Evolutionary conservation across 1,284 basidiomycete species (phyloP), one percentile per base, ranked within the genome.

Genomic region (Rhodofomes roseus): DNA sequence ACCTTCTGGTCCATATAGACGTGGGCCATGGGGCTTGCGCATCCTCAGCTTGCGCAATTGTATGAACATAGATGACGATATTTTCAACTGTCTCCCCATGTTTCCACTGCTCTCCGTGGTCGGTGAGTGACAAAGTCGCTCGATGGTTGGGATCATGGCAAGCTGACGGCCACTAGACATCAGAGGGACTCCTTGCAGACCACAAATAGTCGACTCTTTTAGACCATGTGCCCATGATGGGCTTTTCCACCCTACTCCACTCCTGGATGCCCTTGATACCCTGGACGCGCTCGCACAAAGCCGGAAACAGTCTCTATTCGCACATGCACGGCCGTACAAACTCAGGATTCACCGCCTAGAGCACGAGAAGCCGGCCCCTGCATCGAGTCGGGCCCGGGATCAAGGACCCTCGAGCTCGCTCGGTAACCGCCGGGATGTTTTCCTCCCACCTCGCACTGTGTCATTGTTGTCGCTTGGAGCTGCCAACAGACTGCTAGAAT

Each of bases 101-200:
- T 86, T 88, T 62, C 79, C 79, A 7, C 73, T 87, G 34, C 78
- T 89, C 16, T 77, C 75, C 31, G 78, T 81, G n/a, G 67, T 87
- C 60, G 85, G 86, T 84, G 16, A 39, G 22, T 52, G 34, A 40
- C 59, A 34, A 34, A 34, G 4, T 53, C 53, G 25, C 51, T 31
- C 34, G 40, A 29, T 62, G 31, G 48, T 29, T 43, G 27, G 22
- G 34, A 6, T 25, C 14, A 2, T 53, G 39, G 4, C 25, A 37
- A n/a, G 37, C 56, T 62, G 23, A 65, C 55, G 44, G 62, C 43
- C 34, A 41, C 48, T 59, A 86, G 85, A 87, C 69, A 73, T 86
- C 3, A 77, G 83, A 20, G 81, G 79, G 16, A 85, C 83, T 0
- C 59, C 64, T 12, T 84, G 81, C 64, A 68, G 63, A 40, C 54